Evolutionary conservation across 225 moss, liverwort and hornwort genomes (phyloP), one percentile per base, ranked within the genome.

Genomic region (Pseudoscleropodium purum): DNA sequence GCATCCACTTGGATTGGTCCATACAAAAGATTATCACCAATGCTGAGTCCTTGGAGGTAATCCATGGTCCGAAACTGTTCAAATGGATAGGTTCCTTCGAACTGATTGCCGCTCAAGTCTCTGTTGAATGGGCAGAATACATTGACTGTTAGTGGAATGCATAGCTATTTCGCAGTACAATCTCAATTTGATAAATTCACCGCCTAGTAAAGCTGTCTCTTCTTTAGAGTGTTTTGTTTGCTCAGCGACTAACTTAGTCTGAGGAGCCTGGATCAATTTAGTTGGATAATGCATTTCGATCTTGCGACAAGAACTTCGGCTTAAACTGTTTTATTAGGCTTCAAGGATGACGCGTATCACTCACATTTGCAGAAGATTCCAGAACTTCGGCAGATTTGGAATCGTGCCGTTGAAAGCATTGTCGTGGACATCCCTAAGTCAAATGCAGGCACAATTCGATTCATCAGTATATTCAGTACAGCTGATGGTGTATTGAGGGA

Each of bases 381-480:
- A 89, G 3, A 81, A 1, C 0, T 0, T 0, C 31, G 34, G 27
- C n/a, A 90, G 73, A 15, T 0, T 6, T 84, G 89, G 89, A 84
- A 91, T 87, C 10, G 15, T 18, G 25, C 84, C 79, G n/a, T n/a
- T 74, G 74, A 91, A 84, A 64, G 45, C 83, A 47, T 91, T 89
- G 87, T 89, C 89, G 56, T 91, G 89, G 27, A 91, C n/a, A 77
- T 91, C 87, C 87, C 91, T 91, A 37, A 33, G 30, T 81, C 47
- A 79, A 36, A 47, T 62, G 6, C 36, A 67, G 36, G 75, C 24
- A 82, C 34, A 62, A 33, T 34, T 79, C 39, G 19, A 70, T 51
- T 64, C 11, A 83, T 76, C 43, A 54, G 51, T 51, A 51, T 52
- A 51, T 51, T 51, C 52, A 52, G 17, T 34, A 60, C 72, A 31